Evolutionary conservation across 2,329 filamentous ascomycete species (phyloP).

Genomic region (Cladosporium sp.): DNA sequence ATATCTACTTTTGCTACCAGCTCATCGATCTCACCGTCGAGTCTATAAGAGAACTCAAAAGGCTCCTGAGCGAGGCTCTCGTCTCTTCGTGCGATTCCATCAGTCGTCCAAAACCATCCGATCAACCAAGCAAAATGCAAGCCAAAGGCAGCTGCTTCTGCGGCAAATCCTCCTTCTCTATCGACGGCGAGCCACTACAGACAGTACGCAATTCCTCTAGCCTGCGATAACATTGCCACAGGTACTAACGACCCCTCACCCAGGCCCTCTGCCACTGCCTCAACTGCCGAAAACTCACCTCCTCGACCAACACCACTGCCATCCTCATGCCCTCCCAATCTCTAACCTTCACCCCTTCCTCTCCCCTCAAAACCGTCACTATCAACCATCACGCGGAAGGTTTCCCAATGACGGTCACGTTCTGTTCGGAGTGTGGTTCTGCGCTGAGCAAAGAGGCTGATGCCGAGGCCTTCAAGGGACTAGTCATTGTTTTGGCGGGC

Average conservation of each 20-base stretch:
- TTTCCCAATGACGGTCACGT: conserved; percentile 8
- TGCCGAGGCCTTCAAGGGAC: conserved; percentile 5
- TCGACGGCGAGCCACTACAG: conserved; percentile 6
- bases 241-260: background rate
- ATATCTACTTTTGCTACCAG: too few relatives aligned
- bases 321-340: conserved; percentile 9
- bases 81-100: too few relatives aligned
- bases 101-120: background rate
- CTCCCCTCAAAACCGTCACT: conserved; percentile 9
- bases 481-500: conserved; percentile 13
- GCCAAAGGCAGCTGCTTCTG: conserved; percentile 14
- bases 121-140: conserved; percentile 19
- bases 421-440: conserved; percentile 12
- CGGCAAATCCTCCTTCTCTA: conserved; percentile 12
- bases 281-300: conserved; percentile 15
- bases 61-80: too few relatives aligned
- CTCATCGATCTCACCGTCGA: too few relatives aligned
- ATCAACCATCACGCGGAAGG: conserved; percentile 1
- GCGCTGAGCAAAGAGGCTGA: conserved; percentile 12
- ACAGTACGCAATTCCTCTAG: background rate
- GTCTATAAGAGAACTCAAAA: too few relatives aligned
- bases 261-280: conserved; percentile 18
- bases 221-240: background rate
- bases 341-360: background rate
- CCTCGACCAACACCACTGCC: conserved; percentile 4